Percentiles rank a stretch among this genome's conserved stretches.
Evolutionary conservation across 495 filamentous ascomycete species (phyloP).

Genomic region (Tuber magnatum): DNA sequence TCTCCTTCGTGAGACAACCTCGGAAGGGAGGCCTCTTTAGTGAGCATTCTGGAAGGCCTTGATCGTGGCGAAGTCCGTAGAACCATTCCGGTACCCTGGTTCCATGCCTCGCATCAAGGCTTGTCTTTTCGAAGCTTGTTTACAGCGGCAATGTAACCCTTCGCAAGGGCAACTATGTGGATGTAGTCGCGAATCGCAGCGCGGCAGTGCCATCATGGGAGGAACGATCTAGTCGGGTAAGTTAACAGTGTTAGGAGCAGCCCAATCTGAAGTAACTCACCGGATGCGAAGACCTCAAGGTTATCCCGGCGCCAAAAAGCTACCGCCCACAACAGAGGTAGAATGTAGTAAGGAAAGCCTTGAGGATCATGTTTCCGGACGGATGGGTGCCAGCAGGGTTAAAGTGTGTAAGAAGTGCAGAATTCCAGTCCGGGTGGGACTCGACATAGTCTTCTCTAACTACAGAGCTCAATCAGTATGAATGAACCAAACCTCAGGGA

Average conservation of each 20-base stretch:
- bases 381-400: conserved; percentile 95
- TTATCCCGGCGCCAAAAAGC: conserved; percentile 93
- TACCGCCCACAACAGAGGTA: conserved; percentile 89
- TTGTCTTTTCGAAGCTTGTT: conserved; percentile 84
- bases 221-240: conserved; percentile 57
- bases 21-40: conserved; percentile 74
- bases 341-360: conserved; percentile 89
- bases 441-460: conserved; percentile 87
- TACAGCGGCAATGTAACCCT: conserved; percentile 82
- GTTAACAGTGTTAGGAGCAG: not conserved
- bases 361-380: conserved; percentile 94
- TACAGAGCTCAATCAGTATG: conserved; percentile 13
- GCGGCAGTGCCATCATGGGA: conserved; percentile 76
- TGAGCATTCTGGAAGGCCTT: conserved; percentile 82
- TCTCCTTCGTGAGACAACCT: conserved; percentile 71
- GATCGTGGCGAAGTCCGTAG: conserved; percentile 96
- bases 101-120: conserved; percentile 93
- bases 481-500: not conserved
- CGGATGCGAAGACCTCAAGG: conserved; percentile 86
- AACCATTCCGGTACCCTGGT: conserved; percentile 93
- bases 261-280: conserved; percentile 47
- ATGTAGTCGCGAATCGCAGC: conserved; percentile 65
- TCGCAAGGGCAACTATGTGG: conserved; percentile 83
- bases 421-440: conserved; percentile 91
- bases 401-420: conserved; percentile 88